Evolutionary conservation across 2,329 filamentous ascomycete genomes (phyloP), one percentile per base, ranked within the genome.

Genomic region (Orbilia ellipsospora): DNA sequence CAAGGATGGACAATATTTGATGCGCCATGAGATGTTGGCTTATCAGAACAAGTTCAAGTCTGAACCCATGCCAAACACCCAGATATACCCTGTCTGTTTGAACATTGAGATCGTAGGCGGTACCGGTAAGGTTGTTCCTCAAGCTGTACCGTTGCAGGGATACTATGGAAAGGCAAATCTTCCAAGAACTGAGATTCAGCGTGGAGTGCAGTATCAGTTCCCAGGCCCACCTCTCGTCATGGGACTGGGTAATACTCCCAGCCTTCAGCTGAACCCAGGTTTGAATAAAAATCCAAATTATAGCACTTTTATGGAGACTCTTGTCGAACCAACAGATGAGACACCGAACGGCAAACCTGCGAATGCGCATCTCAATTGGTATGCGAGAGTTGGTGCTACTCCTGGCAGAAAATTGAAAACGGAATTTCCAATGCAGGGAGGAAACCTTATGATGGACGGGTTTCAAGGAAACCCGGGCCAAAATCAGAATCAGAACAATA

Each of bases 1-100:
- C 48, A 63, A 63, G 18, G 60, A 63, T 12, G 60, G 60, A 42
- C 60, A 63, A 36, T 63, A 63, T 63, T 45, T 63, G 5, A 36
- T 63, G n/a, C 60, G 60, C 20, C 60, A 63, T 28, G 60, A 63
- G 52, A 63, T 63, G 60, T n/a, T 63, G 7, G 59, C 18, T 3
- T 62, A 31, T 20, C 48, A 51, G n/a, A 62, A 62, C 12, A 50
- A 31, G 15, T 54, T 63, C n/a, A 63, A 63, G 31, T 15, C 31
- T 44, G 26, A 63, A 16, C n/a, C 26, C 0, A 45, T 63, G 26
- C 48, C 60, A 2, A 28, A 42, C 12, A 63, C 60, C 23, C 60
- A 63, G 31, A 36, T 63, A 18, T 63, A 63, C 44, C 60, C 60
- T 1, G 52, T n/a, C 10, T 63, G 60, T 16, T 28, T 28, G 20